A percentile compares a stretch with the other conserved stretches of the same genome.
Conservation (phyloP, 768 basidiomycete genomes). For the Guyanaporus albipodus region DNA sequence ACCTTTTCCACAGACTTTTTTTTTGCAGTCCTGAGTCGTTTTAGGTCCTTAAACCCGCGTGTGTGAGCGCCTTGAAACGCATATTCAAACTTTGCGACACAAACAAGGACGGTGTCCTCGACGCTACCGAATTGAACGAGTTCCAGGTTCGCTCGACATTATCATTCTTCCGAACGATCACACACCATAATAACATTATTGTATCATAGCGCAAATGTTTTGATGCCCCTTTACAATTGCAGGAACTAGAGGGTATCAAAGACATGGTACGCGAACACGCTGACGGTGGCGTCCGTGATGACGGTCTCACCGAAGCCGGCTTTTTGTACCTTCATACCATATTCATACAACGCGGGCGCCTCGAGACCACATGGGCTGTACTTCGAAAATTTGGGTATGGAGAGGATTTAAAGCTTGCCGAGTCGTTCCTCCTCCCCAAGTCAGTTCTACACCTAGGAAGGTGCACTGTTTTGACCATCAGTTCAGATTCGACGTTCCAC, state of each 20-base stretch:
- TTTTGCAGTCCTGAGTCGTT: conserved; percentile 8
- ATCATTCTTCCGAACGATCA: neutral
- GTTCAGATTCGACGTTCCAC: conserved; percentile 83
- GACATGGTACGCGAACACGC: conserved; percentile 84
- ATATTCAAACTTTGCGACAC: conserved; percentile 97
- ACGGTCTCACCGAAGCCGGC: conserved; percentile 86
- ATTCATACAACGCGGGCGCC: conserved; percentile 92
- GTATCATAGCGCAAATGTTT: conserved; percentile 83
- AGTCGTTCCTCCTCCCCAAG: conserved; percentile 87
- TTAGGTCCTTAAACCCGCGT: conserved; percentile 92
- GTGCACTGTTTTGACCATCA: conserved; percentile 11
- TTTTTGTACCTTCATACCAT: conserved; percentile 94
- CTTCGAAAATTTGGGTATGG: conserved; percentile 94
- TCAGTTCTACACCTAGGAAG: conserved; percentile 36
- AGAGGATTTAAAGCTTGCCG: conserved; percentile 86
- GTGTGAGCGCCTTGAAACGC: conserved; percentile 78
- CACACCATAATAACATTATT: neutral
- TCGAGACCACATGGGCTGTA: conserved; percentile 98
- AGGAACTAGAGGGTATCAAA: conserved; percentile 95
- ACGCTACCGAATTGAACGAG: conserved; percentile 89
- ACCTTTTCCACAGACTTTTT: neutral
- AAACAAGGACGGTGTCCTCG: conserved; percentile 91
- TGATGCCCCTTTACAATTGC: conserved; percentile 82
- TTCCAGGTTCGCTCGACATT: conserved; percentile 67
- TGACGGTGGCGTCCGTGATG: conserved; percentile 67